Evolutionary conservation across 345 rosid species (phyloP), one percentile per base, ranked within the genome.

Genomic region (Eucalyptus pauciflora): DNA sequence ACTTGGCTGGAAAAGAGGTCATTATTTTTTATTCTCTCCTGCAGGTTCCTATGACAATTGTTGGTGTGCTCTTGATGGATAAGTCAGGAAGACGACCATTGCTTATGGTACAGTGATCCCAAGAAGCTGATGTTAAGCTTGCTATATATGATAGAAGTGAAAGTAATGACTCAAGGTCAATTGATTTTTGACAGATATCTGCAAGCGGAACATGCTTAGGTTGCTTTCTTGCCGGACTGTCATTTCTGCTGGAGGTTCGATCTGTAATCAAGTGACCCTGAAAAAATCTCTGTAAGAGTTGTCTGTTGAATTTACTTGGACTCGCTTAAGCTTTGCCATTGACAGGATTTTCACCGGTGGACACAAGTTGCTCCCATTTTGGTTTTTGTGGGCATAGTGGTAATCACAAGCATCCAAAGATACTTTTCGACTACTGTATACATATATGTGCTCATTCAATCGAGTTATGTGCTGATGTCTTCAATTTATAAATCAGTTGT

Each of bases 161-260:
- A 76, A 41, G 14, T 76, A 76, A 20, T 76, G 83, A 76, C 48
- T 76, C 22, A 5, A 76, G 83, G 83, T 76, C 48, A 20, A 76
- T 25, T 41, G 83, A 76, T 41, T 76, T 76, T 76, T 76, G 92
- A 16, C 95, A 96, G 99, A 90, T 96, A 29, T 96, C 99, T 87
- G 96, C 98, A 43, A 95, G 92, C 9, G 97, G 99, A 90, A 93
- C 96, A 88, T 96, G 98, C 88, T 86, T 96, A 91, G 98, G 99
- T 89, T 94, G 99, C 91, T 79, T 96, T 88, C 93, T 96, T 7
- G 91, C 90, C 1, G 94, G 94, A 49, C 52, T 94, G 46, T 94
- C 98, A 18, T 96, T 95, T 86, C 89, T 94, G 89, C 87, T 93
- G 62, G 91, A 94, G 95, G 99, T 92, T 90, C 8, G 37, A 29